Conservation (phyloP, 2,329 filamentous ascomycete genomes). For the Pezicula carpinea region DNA sequence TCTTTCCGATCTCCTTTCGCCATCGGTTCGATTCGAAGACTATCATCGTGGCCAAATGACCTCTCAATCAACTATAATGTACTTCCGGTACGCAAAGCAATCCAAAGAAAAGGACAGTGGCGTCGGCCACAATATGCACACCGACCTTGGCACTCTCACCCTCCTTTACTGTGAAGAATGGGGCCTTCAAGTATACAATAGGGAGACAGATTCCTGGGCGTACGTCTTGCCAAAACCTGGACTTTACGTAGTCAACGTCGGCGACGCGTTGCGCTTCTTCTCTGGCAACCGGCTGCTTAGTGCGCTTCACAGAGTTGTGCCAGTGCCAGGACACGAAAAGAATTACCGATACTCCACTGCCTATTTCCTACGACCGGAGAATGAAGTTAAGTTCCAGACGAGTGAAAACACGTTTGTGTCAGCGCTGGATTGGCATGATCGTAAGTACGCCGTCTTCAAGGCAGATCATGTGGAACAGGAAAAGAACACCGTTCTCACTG, state of each 20-base stretch:
- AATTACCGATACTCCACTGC: background rate
- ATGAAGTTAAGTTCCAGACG: no score
- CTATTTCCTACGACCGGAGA: constrained; percentile 31
- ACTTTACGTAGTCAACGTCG: background rate
- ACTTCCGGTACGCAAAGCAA: no score
- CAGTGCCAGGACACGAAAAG: background rate
- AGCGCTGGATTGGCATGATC: no score
- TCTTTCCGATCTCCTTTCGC: no score
- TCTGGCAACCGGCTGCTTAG: background rate
- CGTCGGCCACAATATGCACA: constrained; percentile 44
- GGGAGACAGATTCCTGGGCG: background rate
- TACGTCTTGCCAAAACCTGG: background rate
- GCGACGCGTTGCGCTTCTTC: background rate
- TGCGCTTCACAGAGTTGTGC: background rate
- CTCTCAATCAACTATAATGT: no score
- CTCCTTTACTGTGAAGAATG: constrained; percentile 45
- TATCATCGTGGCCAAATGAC: no score
- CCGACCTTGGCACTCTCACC: constrained; percentile 49
- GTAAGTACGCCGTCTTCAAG: no score
- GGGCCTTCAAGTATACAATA: background rate
- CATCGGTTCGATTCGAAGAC: no score
- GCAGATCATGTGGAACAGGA: no score
- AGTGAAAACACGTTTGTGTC: no score
- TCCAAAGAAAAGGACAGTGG: no score
- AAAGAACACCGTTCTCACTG: no score